Percentiles rank a stretch among this genome's conserved stretches.
phyloP scores from a whole-genome alignment of 108 stramenopile species.

The Cylindrotheca fusiformis region DNA sequence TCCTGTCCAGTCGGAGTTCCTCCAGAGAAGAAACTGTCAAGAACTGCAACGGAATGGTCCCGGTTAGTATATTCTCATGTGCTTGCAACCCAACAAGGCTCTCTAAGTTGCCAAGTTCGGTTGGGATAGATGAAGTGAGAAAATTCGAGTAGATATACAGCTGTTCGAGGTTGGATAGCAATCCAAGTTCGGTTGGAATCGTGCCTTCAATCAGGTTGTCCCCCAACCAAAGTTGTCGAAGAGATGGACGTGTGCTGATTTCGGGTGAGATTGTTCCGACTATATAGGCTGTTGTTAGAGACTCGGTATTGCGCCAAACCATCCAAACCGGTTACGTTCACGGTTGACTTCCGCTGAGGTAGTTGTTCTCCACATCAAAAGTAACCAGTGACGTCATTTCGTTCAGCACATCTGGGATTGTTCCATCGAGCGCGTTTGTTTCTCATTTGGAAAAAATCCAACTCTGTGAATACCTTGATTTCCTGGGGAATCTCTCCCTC shows the following conservation, averaged over 20 bases:
- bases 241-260: constrained; percentile 4
- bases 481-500: constrained; percentile 26
- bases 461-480: constrained; percentile 18
- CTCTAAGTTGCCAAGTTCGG: constrained; percentile 16
- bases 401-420: constrained; percentile 29
- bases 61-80: constrained; percentile 29
- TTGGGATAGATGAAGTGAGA: constrained; percentile 32
- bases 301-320: constrained; percentile 21
- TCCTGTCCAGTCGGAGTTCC: constrained; percentile 33
- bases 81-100: constrained; percentile 22
- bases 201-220: constrained; percentile 32
- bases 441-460: constrained; percentile 25
- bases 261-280: constrained; percentile 7
- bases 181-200: constrained; percentile 26
- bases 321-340: constrained; percentile 16
- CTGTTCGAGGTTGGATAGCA: constrained; percentile 12
- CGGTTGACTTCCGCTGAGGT: constrained; percentile 17
- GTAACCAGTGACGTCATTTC: constrained; percentile 8
- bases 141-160: constrained; percentile 26
- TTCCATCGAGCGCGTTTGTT: constrained; percentile 28
- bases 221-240: constrained; percentile 25
- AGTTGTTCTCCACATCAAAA: constrained; percentile 28
- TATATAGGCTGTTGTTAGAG: constrained; percentile 21
- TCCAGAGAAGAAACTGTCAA: constrained; percentile 16
- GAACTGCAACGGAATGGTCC: constrained; percentile 34